These are phyloP conservation scores for Epichloe scottii DNA, from an alignment of 2,329 filamentous ascomycete species.

Conservation along the genomic window DNA sequence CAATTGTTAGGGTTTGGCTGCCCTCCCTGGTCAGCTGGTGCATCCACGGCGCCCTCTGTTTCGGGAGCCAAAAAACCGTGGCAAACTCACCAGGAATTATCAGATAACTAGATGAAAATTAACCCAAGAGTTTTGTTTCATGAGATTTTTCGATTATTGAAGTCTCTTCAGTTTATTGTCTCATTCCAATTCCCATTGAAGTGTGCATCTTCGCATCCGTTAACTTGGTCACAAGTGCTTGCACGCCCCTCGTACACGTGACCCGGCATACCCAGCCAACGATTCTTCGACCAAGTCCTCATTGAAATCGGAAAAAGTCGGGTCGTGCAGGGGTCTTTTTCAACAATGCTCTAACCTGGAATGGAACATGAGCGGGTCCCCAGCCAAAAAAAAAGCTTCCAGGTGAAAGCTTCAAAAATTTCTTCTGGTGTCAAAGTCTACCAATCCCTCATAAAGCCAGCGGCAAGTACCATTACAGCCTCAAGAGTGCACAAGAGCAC, in stretches of 20 bases:
- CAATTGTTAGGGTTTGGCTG: constrained; percentile 28
- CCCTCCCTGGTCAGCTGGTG: constrained; percentile 17
- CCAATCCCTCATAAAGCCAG: background rate
- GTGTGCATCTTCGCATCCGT: background rate
- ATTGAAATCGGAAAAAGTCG: constrained; percentile 8
- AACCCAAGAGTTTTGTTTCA: background rate
- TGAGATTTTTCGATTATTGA: background rate
- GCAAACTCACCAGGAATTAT: background rate
- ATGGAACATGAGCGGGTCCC: constrained; percentile 7
- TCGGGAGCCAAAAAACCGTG: background rate
- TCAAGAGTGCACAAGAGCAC: constrained; percentile 1
- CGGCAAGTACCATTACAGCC: constrained; percentile 10
- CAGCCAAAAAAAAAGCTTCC: constrained; percentile 12
- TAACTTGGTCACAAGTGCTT: background rate
- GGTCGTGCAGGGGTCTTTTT: constrained; percentile 1
- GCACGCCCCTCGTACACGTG: background rate
- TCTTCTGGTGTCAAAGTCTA: constrained; percentile 16
- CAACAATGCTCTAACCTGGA: constrained; percentile 5
- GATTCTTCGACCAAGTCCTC: background rate
- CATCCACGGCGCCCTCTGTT: constrained; percentile 1
- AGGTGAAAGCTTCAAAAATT: constrained; percentile 26
- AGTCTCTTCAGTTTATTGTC: background rate
- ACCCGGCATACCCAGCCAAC: background rate
- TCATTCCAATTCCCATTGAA: background rate
- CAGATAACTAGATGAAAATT: background rate